A percentile compares a stretch with the other conserved stretches of the same genome.
phyloP scores from a whole-genome alignment of 257 asterid genomes.

The Ajuga chamaepitys region DNA sequence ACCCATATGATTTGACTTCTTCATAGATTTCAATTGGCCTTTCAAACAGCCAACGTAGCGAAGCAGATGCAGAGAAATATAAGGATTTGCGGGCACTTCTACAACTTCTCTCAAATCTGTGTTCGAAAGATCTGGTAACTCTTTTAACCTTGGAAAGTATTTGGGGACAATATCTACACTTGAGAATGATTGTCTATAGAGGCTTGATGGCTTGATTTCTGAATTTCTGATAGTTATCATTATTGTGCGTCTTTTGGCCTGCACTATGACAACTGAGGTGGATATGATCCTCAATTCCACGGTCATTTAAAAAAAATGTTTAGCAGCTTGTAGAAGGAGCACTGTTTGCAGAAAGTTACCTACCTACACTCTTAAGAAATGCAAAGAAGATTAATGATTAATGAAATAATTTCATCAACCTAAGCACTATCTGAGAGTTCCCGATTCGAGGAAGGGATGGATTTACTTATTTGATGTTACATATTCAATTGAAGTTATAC shows the following conservation, averaged over 20 bases:
- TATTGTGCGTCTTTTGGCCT: background rate
- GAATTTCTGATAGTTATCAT: background rate
- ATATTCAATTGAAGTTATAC: background rate
- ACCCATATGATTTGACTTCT: slow-evolving; percentile 2
- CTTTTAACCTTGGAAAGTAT: slow-evolving; percentile 1
- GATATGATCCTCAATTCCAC: background rate
- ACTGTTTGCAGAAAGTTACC: background rate
- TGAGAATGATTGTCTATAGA: too few relatives aligned
- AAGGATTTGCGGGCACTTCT: slow-evolving; percentile 91
- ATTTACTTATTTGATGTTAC: background rate
- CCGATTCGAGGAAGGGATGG: background rate
- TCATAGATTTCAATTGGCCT: slow-evolving; percentile 66
- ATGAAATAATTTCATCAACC: background rate
- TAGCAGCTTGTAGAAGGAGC: background rate
- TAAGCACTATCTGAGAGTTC: background rate
- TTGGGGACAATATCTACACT: background rate
- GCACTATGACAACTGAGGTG: background rate
- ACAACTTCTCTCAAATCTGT: slow-evolving; percentile 71
- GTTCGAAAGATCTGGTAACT: slow-evolving; percentile 89
- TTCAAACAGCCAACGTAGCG: slow-evolving; percentile 67
- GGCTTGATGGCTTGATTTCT: background rate
- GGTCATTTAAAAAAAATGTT: background rate
- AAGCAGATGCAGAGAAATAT: slow-evolving; percentile 77
- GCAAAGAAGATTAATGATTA: background rate
- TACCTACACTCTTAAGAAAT: background rate